Evolutionary conservation across 768 basidiomycete genomes (phyloP).

Genomic region (Phlebiopsis gigantea): DNA sequence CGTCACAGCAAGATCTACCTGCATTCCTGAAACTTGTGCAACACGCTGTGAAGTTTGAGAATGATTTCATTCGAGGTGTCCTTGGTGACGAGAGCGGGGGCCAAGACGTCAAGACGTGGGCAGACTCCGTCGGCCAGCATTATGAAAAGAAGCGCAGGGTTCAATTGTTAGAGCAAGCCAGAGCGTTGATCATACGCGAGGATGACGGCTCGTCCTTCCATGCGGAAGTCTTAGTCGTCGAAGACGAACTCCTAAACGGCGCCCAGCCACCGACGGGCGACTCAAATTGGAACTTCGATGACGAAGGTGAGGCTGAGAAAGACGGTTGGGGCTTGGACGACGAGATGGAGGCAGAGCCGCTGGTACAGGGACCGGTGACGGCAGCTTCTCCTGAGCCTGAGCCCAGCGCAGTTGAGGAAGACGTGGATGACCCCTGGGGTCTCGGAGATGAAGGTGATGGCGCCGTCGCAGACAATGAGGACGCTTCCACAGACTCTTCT

Average conservation of each 20-base stretch:
- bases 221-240: slow-evolving; percentile 10
- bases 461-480: slow-evolving; percentile 24
- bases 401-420: slow-evolving; percentile 18
- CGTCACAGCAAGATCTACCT: slow-evolving; percentile 53
- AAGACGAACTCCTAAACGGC: background rate
- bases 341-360: slow-evolving; percentile 9
- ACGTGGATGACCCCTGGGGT: slow-evolving; percentile 67
- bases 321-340: slow-evolving; percentile 42
- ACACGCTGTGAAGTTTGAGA: slow-evolving; percentile 65
- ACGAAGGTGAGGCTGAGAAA: slow-evolving; percentile 32
- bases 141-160: slow-evolving; percentile 76
- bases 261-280: slow-evolving; percentile 19
- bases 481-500: slow-evolving; percentile 41
- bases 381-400: no score
- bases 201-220: slow-evolving; percentile 38
- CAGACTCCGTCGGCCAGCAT: slow-evolving; percentile 58
- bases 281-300: slow-evolving; percentile 44
- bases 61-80: slow-evolving; percentile 41
- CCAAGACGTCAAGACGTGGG: slow-evolving; percentile 62
- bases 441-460: slow-evolving; percentile 57
- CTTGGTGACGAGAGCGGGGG: slow-evolving; percentile 45
- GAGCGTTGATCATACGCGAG: slow-evolving; percentile 45
- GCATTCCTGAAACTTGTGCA: slow-evolving; percentile 53
- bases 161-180: slow-evolving; percentile 57
- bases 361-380: no score